Evolutionary conservation across 176 grass and related monocot genomes (phyloP), one percentile per base, ranked within the genome.

Genomic region (Zizania latifolia): DNA sequence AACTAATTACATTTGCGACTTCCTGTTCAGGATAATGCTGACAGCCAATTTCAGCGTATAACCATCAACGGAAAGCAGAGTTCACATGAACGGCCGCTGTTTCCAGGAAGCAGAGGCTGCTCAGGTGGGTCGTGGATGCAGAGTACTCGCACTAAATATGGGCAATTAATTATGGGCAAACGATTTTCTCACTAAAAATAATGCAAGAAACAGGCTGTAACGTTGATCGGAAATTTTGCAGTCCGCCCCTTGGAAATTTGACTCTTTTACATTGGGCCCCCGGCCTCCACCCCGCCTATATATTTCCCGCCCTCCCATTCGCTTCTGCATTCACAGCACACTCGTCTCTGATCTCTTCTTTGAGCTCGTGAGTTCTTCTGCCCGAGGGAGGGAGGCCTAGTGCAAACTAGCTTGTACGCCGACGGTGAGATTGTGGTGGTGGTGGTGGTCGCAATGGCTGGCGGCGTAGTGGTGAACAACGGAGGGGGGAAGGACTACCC

Each of bases 401-500:
- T n/a, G n/a, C n/a, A n/a, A n/a, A n/a, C n/a, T n/a, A n/a, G n/a
- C n/a, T n/a, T n/a, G n/a, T n/a, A 10, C 4, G 1, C 12, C 23
- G 55, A 13, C 24, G 55, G 24, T 28, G 55, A n/a, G n/a, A n/a
- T n/a, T n/a, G n/a, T n/a, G 13, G 30, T n/a, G 30, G 28, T 62
- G 1, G 16, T 17, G 0, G 23, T 1, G n/a, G 36, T 53, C 13
- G 21, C 35, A 12, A 96, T 96, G 93, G 93, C 93, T 9, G 89
- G 87, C 78, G 93, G 89, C 0, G 89, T 67, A 29, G 74, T 92
- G 43, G 78, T 92, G 50, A 89, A 72, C 83, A 22, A 45, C 36
- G 93, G 89, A 16, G 87, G 32, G 19, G 70, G 22, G 0, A 96
- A 88, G 75, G 93, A 96, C 28, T 96, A 96, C 79, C 89, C 93